A percentile compares a stretch with the other conserved stretches of the same genome.
These are phyloP conservation scores for Taphrina populina DNA, from an alignment of 1,139 yeast genomes.

Conservation along the genomic window DNA sequence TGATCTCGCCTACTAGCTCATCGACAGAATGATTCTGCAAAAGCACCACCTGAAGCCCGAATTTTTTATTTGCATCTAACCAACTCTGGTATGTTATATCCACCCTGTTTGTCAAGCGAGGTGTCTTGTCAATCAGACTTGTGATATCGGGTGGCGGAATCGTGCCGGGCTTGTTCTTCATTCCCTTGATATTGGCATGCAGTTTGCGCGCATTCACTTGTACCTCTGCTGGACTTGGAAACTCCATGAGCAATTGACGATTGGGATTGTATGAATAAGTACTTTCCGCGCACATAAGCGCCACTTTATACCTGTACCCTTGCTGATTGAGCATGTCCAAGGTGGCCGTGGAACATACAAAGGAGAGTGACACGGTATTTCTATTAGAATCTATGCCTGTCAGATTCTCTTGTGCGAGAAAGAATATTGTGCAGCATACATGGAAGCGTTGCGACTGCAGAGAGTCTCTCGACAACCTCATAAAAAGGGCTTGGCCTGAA, in stretches of 20 bases:
- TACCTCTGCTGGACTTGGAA: conserved; percentile 41
- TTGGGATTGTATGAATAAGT: conserved; percentile 11
- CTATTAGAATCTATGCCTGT: conserved; percentile 8
- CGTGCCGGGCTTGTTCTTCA: conserved; percentile 48
- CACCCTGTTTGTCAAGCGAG: conserved; percentile 39
- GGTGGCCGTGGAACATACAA: conserved; percentile 7
- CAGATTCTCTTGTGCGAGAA: no score
- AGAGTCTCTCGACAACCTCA: conserved; percentile 38
- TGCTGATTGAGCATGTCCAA: not conserved
- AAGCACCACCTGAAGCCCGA: conserved; percentile 42
- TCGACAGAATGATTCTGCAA: conserved; percentile 41
- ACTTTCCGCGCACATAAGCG: conserved; percentile 14
- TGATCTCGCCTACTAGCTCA: conserved; percentile 42
- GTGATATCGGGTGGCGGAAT: conserved; percentile 48
- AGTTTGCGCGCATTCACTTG: conserved; percentile 40
- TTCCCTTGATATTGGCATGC: conserved; percentile 45
- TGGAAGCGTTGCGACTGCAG: conserved; percentile 27
- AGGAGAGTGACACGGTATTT: conserved; percentile 24
- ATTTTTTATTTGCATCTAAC: conserved; percentile 40
- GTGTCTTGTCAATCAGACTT: conserved; percentile 30
- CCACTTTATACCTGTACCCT: conserved; percentile 6
- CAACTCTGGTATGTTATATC: conserved; percentile 39
- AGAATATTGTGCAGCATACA: not conserved
- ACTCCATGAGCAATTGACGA: conserved; percentile 39
- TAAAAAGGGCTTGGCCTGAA: conserved; percentile 45